These are phyloP conservation scores for Vicia sativa DNA, from an alignment of 306 rosid genomes.

Conservation along the genomic window DNA sequence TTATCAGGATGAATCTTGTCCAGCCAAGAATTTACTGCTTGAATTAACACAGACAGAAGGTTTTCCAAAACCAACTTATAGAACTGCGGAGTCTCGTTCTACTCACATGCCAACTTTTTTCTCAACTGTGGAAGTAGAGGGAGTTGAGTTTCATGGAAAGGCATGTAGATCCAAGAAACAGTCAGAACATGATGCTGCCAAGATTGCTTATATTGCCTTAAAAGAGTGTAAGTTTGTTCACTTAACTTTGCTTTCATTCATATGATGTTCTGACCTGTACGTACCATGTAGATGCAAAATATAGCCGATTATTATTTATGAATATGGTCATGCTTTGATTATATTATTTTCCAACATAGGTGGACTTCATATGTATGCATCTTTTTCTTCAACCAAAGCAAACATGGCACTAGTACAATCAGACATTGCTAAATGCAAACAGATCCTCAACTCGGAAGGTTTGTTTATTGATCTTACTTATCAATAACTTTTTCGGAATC, in stretches of 20 bases:
- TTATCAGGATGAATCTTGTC: constrained; percentile 42
- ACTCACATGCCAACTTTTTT: constrained; percentile 44
- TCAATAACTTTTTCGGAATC: not conserved
- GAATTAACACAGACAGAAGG: constrained; percentile 51
- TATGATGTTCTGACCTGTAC: not conserved
- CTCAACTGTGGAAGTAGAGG: constrained; percentile 47
- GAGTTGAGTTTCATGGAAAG: constrained; percentile 45
- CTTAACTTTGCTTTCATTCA: not conserved
- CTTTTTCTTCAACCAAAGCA: not conserved
- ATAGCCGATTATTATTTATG: not conserved
- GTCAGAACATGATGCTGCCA: constrained; percentile 56
- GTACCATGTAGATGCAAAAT: not conserved
- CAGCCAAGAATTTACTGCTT: constrained; percentile 53
- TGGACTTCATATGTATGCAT: constrained; percentile 36
- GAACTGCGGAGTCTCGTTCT: constrained; percentile 37
- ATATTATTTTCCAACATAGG: constrained; percentile 40
- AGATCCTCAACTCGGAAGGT: constrained; percentile 17
- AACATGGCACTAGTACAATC: constrained; percentile 6
- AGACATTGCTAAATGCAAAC: not conserved
- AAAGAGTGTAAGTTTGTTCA: constrained; percentile 43
- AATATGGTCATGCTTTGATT: constrained; percentile 14
- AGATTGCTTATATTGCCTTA: constrained; percentile 45
- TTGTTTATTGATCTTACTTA: constrained; percentile 11
- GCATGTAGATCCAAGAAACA: constrained; percentile 46
- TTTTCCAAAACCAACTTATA: constrained; percentile 44